Base-by-base conservation (phyloP, 2,329 filamentous ascomycete species). In the Plenodomus lindquistii region DNA sequence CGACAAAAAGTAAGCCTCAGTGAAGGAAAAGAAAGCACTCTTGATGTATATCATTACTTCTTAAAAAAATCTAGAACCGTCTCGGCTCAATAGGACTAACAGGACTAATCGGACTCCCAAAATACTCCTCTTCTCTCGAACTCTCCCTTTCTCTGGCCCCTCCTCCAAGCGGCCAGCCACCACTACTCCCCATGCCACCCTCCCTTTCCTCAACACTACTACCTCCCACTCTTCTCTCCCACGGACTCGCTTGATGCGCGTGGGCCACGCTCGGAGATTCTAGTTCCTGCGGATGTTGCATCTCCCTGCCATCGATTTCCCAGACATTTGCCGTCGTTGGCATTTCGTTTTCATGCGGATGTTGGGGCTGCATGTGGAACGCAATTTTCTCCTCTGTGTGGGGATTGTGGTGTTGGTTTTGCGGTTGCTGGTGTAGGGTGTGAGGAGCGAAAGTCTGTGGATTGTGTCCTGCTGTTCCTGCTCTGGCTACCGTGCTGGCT, bases 221-320 rank as follows among this genome's bases (percentile, higher is more conserved):
- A 4, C 27, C 15, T 4, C 4, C 11, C 11, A 4, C 27, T 15
- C 27, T 31, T 4, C 4, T 15, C 11, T 15, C 27, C 27, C 27
- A 31, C 11, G 27, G 27, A 31, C 27, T 31, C 11, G 27, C 6
- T 9, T 15, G 22, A 35, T 31, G 17, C 17, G 16, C 40, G 8
- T 17, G 4, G 5, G 16, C 24, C 22, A 22, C 17, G 7, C 36
- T 31, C 17, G 31, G 37, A 17, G 44, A 47, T 16, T 52, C 52
- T 31, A 57, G 29, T 16, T 55, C 52, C 5, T 21, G 37, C 15
- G 40, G 37, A n/a, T 37, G 16, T 2, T 46, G 36, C 16, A 36
- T 40, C 10, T 50, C 54, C 16, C 40, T 44, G 2, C 48, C 49
- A 4, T 51, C 54, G 4, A 57, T 31, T 20, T 57, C 54, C 52